Evolutionary conservation across 2,329 filamentous ascomycete genomes (phyloP), one percentile per base, ranked within the genome.

Genomic region (Epichloe typhina): DNA sequence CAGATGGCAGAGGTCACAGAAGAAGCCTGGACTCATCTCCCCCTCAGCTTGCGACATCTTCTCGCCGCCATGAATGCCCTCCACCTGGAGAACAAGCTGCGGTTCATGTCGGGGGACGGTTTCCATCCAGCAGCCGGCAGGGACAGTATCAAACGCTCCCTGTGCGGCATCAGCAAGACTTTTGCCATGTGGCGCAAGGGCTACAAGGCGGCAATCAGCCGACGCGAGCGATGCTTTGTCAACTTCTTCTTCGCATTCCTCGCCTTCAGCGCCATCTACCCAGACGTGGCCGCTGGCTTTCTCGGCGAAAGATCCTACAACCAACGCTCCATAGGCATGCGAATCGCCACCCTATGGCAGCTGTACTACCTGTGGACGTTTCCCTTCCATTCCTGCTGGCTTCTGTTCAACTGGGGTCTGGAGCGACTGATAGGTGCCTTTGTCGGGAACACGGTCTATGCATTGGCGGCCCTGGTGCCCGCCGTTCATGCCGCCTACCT

Each of bases 321-420:
- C 33, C 54, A 57, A 37, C 54, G 54, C 4, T 57, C 56, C 8
- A 53, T 57, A n/a, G 54, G 56, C 21, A 56, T 53, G 35, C 49
- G 56, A 7, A 54, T 57, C 49, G 53, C 54, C 15, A 56, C 53
- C 3, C 17, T 57, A 13, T 53, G 48, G 46, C 56, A 57, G 42
- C 47, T 56, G 26, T 55, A 52, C 49, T 55, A 53, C 36, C 53
- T 57, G 19, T 53, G 52, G 53, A 52, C 52, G 3, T 57, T 52
- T 38, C 54, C 54, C 4, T 54, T 49, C 31, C 54, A 52, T 43
- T 52, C 53, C 12, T 41, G 51, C 38, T 57, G 54, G 54, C 52
- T 57, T 2, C 50, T 57, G 40, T 57, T 57, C 52, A 57, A 56
- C 37, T 57, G 54, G 56, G 56, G 56, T 37, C 42, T 57, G 33